Evolutionary conservation across 257 asterid genomes (phyloP).

Genomic region (Linaria vulgaris): DNA sequence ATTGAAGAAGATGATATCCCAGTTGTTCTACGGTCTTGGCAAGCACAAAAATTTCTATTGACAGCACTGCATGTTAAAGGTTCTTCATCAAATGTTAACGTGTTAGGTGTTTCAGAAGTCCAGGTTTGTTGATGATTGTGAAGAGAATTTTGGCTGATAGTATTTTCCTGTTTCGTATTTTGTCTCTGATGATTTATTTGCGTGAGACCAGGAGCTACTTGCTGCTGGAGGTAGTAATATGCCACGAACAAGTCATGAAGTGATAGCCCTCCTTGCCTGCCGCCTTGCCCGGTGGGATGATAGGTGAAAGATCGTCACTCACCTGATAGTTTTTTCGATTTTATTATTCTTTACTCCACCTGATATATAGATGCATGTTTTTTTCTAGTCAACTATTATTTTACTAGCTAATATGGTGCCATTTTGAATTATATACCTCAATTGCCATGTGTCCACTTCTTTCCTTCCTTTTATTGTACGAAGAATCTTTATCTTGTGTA

Average conservation of each 20-base stretch:
- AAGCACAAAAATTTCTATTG: constrained; percentile 43
- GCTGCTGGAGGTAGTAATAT: constrained; percentile 48
- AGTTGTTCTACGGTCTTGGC: constrained; percentile 49
- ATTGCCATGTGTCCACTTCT: neutral
- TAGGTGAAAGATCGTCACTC: constrained; percentile 27
- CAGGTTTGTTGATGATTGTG: constrained; percentile 38
- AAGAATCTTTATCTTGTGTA: neutral
- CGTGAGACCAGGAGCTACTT: constrained; percentile 40
- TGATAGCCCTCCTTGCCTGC: constrained; percentile 45
- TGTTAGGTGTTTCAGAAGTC: constrained; percentile 46
- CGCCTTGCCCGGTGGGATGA: constrained; percentile 59
- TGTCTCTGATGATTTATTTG: constrained; percentile 2
- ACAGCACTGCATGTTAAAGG: constrained; percentile 51
- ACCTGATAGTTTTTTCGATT: neutral
- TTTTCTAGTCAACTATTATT: neutral
- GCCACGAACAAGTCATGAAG: constrained; percentile 46
- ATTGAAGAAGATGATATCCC: constrained; percentile 47
- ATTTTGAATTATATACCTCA: neutral
- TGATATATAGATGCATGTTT: neutral
- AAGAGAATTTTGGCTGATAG: neutral
- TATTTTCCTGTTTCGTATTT: neutral
- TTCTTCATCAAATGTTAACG: constrained; percentile 37
- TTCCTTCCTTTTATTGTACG: neutral
- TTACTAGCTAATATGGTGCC: neutral
- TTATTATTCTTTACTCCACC: neutral